These are phyloP conservation scores for Immersiella caudata DNA, from an alignment of 495 filamentous ascomycete genomes.

Conservation along the genomic window DNA sequence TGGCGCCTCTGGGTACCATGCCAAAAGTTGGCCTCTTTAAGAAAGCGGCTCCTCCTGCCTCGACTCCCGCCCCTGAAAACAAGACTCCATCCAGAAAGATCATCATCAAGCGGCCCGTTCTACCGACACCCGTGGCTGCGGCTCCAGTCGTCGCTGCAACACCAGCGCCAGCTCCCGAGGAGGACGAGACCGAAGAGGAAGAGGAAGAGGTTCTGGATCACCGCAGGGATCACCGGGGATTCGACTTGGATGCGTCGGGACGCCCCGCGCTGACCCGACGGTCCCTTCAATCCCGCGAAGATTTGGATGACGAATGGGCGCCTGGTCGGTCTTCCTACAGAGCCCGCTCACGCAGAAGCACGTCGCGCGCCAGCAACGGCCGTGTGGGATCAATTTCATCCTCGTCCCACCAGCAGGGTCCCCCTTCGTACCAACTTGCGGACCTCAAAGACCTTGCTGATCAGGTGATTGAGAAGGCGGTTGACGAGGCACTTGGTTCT, in stretches of 20 bases:
- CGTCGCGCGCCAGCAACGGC: conserved; percentile 30
- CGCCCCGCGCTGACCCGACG: conserved; percentile 21
- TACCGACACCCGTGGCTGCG: conserved; percentile 19
- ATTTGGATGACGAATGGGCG: conserved; percentile 30
- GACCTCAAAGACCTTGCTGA: conserved; percentile 39
- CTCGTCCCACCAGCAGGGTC: conserved; percentile 25
- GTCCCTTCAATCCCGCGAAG: conserved; percentile 22
- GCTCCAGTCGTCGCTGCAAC: conserved; percentile 6
- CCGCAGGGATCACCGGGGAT: background rate
- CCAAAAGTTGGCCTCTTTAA: conserved; percentile 56
- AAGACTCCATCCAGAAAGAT: conserved; percentile 40
- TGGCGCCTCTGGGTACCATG: conserved; percentile 67
- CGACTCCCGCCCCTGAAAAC: conserved; percentile 25
- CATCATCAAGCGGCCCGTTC: conserved; percentile 42
- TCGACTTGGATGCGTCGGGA: conserved; percentile 14
- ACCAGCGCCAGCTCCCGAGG: conserved; percentile 30
- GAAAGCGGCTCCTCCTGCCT: conserved; percentile 36
- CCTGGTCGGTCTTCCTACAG: conserved; percentile 25
- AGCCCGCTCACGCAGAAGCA: conserved; percentile 23
- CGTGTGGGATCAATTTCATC: conserved; percentile 23
- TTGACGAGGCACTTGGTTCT: conserved; percentile 52
- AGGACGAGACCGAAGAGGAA: conserved; percentile 40
- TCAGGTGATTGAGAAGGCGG: conserved; percentile 42
- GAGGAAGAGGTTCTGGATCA: conserved; percentile 19
- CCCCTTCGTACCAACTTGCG: conserved; percentile 28